These are phyloP conservation scores for Cryptococcus floricola DNA, from an alignment of 1,284 basidiomycete species.

Conservation along the genomic window DNA sequence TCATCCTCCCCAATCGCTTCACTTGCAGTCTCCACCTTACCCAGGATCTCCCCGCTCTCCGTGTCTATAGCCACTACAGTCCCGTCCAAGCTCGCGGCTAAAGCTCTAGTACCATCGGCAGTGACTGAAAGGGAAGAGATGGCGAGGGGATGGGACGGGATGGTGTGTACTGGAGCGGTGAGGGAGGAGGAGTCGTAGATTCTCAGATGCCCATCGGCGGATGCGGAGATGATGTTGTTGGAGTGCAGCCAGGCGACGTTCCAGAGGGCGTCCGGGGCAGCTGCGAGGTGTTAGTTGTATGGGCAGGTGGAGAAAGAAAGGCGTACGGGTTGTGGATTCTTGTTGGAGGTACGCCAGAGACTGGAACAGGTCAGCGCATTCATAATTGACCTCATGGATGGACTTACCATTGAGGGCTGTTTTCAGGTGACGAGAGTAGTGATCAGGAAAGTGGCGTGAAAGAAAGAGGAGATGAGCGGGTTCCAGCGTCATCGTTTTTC, in stretches of 20 bases:
- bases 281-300: slow-evolving; percentile 11
- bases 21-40: slow-evolving; percentile 67
- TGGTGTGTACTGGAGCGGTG: slow-evolving; percentile 58
- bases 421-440: too few species aligned
- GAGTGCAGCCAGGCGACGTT: slow-evolving; percentile 31
- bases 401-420: too few species aligned
- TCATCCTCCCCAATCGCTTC: slow-evolving; percentile 58
- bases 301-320: background rate
- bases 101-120: slow-evolving; percentile 59
- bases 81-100: slow-evolving; percentile 78
- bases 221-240: slow-evolving; percentile 34
- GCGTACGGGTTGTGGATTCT: slow-evolving; percentile 34
- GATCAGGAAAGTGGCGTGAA: too few species aligned
- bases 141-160: slow-evolving; percentile 68
- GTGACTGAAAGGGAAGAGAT: slow-evolving; percentile 67
- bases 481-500: too few species aligned
- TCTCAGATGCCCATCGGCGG: slow-evolving; percentile 41
- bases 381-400: background rate
- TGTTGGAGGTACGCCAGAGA: slow-evolving; percentile 41
- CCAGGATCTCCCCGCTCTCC: slow-evolving; percentile 57
- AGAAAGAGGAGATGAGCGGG: too few species aligned
- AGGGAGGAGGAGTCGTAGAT: slow-evolving; percentile 54
- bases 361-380: slow-evolving; percentile 10
- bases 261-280: slow-evolving; percentile 40
- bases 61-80: slow-evolving; percentile 69